These are phyloP conservation scores for Saccharomyces pastorianus DNA, from an alignment of 1,139 yeast genomes.

Conservation along the genomic window DNA sequence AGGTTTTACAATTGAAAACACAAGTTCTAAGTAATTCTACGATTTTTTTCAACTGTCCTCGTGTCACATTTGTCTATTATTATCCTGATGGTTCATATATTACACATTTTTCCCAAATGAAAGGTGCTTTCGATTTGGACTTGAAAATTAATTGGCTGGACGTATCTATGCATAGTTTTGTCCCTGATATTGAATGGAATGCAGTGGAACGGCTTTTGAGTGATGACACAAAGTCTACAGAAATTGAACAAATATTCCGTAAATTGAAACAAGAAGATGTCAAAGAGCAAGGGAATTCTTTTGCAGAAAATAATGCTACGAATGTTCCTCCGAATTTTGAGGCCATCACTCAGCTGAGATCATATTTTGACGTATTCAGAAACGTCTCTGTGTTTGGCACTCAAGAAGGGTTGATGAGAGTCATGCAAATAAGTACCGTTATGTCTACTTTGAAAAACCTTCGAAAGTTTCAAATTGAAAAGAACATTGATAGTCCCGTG, in stretches of 20 bases:
- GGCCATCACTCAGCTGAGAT: constrained; percentile 28
- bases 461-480: neutral
- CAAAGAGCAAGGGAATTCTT: neutral
- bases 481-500: neutral
- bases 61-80: constrained; percentile 46
- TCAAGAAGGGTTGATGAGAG: constrained; percentile 56
- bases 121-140: constrained; percentile 52
- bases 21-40: constrained; percentile 61
- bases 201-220: constrained; percentile 30
- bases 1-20: constrained; percentile 57
- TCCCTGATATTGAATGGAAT: constrained; percentile 41
- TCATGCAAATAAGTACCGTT: constrained; percentile 67
- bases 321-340: constrained; percentile 14
- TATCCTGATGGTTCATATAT: constrained; percentile 66
- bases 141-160: constrained; percentile 69
- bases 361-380: constrained; percentile 36
- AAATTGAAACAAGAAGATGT: constrained; percentile 2
- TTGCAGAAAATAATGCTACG: constrained; percentile 2
- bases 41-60: constrained; percentile 53
- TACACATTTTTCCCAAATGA: constrained; percentile 50
- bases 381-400: constrained; percentile 49
- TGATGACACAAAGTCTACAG: constrained; percentile 19
- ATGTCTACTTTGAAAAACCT: constrained; percentile 57
- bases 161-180: constrained; percentile 41
- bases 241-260: constrained; percentile 11